Evolutionary conservation across 345 rosid genomes (phyloP), one percentile per base, ranked within the genome.

Genomic region (Eucalyptus sp.): DNA sequence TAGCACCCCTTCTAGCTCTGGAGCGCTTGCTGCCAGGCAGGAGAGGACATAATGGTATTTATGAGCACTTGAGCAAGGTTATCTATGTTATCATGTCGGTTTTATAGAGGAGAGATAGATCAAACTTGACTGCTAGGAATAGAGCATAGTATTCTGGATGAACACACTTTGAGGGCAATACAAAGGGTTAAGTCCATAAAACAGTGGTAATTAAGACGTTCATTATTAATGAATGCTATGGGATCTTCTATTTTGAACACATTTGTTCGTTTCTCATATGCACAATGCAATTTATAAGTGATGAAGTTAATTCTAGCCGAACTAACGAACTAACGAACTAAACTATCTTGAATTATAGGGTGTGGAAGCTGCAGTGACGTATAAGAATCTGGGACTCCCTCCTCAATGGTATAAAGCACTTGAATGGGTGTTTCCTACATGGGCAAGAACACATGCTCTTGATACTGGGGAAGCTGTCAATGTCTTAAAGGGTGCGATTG

Each of bases 361-460:
- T 91, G 99, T 98, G 88, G 99, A 96, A 91, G 95, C 99, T 86
- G 99, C 98, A 51, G 92, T 91, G 64, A 95, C 93, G 41, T 98
- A 91, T 86, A 89, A 92, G 91, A 93, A 95, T 88, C 93, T 98
- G 91, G 99, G 99, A 87, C 90, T 98, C 86, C 96, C 99, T 88
- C 86, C 93, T 3, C 95, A 98, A 87, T 98, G 99, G 99, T 96
- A 96, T 86, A 97, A 98, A 89, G 98, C 99, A 33, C 89, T 96
- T 46, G 99, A 92, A 87, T 96, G 99, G 99, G 98, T 98, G 86
- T 98, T 98, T 89, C 99, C 99, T 8, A 95, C 95, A 13, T 96
- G 99, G 99, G 99, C 99, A 81, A 95, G 99, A 93, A 92, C 99
- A 24, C 99, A 98, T 92, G 99, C 99, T 83, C 99, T 98, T n/a